Evolutionary conservation across 805 yeast genomes (phyloP), one percentile per base, ranked within the genome.

Genomic region (Candida dendrica): DNA sequence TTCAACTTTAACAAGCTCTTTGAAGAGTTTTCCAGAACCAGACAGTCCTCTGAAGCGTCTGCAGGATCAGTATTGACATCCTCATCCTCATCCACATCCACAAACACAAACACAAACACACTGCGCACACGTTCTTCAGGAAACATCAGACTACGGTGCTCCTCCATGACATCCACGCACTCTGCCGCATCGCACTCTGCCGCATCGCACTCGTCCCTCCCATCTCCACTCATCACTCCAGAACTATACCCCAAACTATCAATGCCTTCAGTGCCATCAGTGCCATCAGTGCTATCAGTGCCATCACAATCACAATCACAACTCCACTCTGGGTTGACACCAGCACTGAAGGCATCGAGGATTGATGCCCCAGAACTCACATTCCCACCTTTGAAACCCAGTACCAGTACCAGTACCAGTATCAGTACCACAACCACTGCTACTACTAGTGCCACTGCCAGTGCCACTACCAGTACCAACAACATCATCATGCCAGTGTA

Each of bases 1-100:
- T 81, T 71, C 50, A 65, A 69, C 47, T 80, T 80, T 50, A 68
- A 44, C 18, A 39, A 50, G 17, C 38, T 56, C 1, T 43, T 50
- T 36, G 57, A 53, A 10, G 43, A 45, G 6, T 43, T 26, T 36
- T 36, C 41, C 13, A 40, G 37, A 17, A 39, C 13, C 68, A 43
- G 9, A 19, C 44, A 17, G 13, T 11, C 13, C 13, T 27, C 30
- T 5, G 30, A 27, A 27, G 13, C 30, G 4, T 27, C 30, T 11
- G 13, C 27, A 24, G 10, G 10, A 8, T 24, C 27, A 24, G 10
- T n/a, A 24, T 24, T 27, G n/a, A 14, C 37, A 11, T 34, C 40
- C 17, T 3, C 10, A 24, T 8, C 40, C 34, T 7, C 40, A 33
- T 20, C 13, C 29, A 36, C 32, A 27, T 10, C 30, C 8, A 27